phyloP scores from a whole-genome alignment of 352 stramenopile genomes.

The Phytopythium ostracodes region DNA sequence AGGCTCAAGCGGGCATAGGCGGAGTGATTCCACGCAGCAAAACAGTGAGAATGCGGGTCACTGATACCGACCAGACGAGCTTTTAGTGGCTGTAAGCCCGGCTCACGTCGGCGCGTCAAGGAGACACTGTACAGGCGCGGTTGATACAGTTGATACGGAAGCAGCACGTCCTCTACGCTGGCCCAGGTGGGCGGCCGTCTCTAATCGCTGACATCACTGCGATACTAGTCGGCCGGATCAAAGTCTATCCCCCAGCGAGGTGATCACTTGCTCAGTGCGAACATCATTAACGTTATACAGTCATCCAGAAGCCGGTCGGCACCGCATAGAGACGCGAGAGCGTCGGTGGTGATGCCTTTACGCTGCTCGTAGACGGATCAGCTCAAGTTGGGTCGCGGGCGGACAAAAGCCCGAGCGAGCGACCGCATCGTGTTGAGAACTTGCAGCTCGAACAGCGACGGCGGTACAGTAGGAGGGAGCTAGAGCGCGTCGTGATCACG shows the following conservation, averaged over 20 bases:
- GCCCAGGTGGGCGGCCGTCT: slow-evolving; percentile 6
- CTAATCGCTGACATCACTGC: neutral
- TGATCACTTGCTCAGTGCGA: neutral
- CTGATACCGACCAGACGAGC: neutral
- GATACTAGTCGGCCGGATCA: neutral
- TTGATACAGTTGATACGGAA: neutral
- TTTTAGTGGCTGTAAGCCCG: neutral
- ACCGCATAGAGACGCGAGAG: neutral
- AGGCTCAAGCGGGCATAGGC: neutral
- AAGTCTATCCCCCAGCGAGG: neutral
- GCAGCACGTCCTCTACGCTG: neutral
- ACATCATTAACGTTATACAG: neutral
- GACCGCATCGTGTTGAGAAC: neutral
- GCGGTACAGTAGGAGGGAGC: no score
- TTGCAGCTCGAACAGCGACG: no score
- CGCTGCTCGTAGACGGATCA: slow-evolving; percentile 2
- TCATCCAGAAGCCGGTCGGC: neutral
- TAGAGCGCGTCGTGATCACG: no score
- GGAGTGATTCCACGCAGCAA: neutral
- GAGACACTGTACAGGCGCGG: neutral
- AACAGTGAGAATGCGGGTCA: neutral
- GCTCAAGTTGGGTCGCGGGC: neutral
- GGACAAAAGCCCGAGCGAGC: neutral
- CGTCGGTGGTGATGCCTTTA: neutral
- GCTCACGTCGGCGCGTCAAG: neutral